Evolutionary conservation across 2,329 filamentous ascomycete genomes (phyloP), one percentile per base, ranked within the genome.

Genomic region (Tolypocladium amazonense): DNA sequence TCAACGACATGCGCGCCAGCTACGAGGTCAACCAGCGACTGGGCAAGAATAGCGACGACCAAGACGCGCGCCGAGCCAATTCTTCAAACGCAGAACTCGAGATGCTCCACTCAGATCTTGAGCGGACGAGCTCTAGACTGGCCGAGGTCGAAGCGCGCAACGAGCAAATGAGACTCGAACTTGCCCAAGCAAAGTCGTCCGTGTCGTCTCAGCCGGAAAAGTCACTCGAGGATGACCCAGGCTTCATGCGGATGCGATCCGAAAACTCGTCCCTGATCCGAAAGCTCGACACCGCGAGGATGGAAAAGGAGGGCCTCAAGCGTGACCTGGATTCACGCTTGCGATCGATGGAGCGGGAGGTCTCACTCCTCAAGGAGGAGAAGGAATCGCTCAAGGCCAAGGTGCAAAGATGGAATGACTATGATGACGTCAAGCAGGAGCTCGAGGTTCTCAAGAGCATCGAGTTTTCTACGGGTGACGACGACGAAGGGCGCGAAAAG

Each of bases 391-490:
- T 97, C 59, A 90, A 88, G 69, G 78, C 81, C 43, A 96, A 94
- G 75, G 83, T 97, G 4, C 86, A 91, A 63, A 95, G 89, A 71
- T 95, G 90, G 86, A 85, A 85, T 65, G 94, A 99, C 72, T 99
- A 99, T 71, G 92, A 97, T 39, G 93, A 97, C 61, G 85, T 99
- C 56, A 97, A 94, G 75, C 90, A 95, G 64, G 95, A 99, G 73
- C 81, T 99, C 3, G 93, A 97, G 68, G 92, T 97, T 62, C 83
- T 99, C 62, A 96, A 96, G 83, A 96, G 93, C 65, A 97, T 99
- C 67, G 94, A 99, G 71, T 96, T 99, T 68, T 90, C 93, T 2
- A 93, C 90, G 0, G 92, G 90, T 9, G 89, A 93, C 63, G 92
- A 95, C 62, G 89, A 92, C 55, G 86, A 88, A 2, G 76, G 80